phyloP scores from a whole-genome alignment of 2,329 filamentous ascomycete genomes.

The Aspergillus sp. region DNA sequence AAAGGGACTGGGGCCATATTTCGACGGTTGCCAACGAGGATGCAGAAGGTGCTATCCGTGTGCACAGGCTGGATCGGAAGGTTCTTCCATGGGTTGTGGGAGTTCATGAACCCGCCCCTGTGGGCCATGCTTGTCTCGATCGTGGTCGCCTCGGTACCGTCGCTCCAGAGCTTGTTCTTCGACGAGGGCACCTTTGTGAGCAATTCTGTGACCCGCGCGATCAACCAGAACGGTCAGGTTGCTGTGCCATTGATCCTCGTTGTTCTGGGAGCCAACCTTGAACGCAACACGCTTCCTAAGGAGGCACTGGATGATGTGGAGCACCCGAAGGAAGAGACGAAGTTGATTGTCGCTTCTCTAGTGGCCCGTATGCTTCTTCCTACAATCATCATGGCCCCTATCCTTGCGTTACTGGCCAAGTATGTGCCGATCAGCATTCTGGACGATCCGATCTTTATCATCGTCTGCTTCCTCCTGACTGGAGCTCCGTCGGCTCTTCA shows the following conservation, averaged over 20 bases:
- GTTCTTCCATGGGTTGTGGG: constrained; percentile 72
- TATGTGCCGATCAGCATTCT: constrained; percentile 90
- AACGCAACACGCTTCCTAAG: constrained; percentile 80
- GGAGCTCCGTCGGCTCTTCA: constrained; percentile 93
- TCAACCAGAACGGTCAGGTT: constrained; percentile 82
- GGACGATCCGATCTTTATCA: constrained; percentile 96
- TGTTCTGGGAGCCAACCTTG: constrained; percentile 90
- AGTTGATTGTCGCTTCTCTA: constrained; percentile 81
- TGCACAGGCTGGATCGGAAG: constrained; percentile 45
- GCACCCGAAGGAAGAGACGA: constrained; percentile 68
- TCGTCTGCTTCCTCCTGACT: constrained; percentile 94
- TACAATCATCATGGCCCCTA: constrained; percentile 86
- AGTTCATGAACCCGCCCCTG: constrained; percentile 97
- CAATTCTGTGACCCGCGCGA: constrained; percentile 87
- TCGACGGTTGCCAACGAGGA: constrained; percentile 52
- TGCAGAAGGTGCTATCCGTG: constrained; percentile 54
- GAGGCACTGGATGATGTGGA: constrained; percentile 67
- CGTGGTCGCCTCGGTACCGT: constrained; percentile 82
- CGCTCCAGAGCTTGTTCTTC: constrained; percentile 84
- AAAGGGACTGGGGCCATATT: constrained; percentile 41
- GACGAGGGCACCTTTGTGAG: constrained; percentile 83
- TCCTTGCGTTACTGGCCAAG: constrained; percentile 84
- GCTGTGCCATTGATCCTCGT: constrained; percentile 94
- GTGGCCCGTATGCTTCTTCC: constrained; percentile 90
- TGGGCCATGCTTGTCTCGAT: constrained; percentile 97